Conservation (phyloP, 116 monocot species). For the Trichopus zeylanicus region DNA sequence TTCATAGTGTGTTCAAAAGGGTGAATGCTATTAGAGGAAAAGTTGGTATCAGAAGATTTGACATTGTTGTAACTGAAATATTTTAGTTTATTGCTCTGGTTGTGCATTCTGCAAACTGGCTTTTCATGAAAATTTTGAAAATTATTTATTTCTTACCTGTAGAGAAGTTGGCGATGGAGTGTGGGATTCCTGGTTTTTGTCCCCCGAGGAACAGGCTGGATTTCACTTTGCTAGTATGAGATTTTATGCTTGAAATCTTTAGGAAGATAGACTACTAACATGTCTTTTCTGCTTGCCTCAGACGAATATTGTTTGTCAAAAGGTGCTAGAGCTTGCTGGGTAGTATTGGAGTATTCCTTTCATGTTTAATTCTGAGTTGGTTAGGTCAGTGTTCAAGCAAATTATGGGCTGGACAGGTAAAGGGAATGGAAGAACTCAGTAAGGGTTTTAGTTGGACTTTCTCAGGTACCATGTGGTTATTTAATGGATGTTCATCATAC, state of each 20-base stretch:
- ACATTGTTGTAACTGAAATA: neutral
- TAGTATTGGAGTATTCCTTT: constrained; percentile 2
- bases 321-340: constrained; percentile 38
- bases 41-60: neutral
- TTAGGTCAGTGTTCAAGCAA: neutral
- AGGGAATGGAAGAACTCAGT: constrained; percentile 71
- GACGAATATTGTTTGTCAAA: constrained; percentile 59
- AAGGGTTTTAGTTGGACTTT: constrained; percentile 90
- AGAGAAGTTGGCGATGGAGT: constrained; percentile 85
- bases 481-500: neutral
- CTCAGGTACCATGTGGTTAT: constrained; percentile 51
- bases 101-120: too few relatives aligned
- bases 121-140: neutral
- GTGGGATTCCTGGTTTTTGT: constrained; percentile 81
- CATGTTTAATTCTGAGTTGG: neutral
- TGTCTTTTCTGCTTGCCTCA: constrained; percentile 15
- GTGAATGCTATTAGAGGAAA: too few relatives aligned
- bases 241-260: neutral
- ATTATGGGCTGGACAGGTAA: constrained; percentile 42
- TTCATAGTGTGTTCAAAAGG: too few relatives aligned
- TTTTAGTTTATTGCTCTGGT: neutral
- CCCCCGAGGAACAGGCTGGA: constrained; percentile 69
- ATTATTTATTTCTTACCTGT: constrained; percentile 1
- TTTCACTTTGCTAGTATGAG: constrained; percentile 3
- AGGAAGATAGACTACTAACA: neutral